Percentiles rank a stretch among this genome's conserved stretches.
These are phyloP conservation scores for Hypoxylon rubiginosum DNA, from an alignment of 2,329 filamentous ascomycete genomes.

Conservation along the genomic window DNA sequence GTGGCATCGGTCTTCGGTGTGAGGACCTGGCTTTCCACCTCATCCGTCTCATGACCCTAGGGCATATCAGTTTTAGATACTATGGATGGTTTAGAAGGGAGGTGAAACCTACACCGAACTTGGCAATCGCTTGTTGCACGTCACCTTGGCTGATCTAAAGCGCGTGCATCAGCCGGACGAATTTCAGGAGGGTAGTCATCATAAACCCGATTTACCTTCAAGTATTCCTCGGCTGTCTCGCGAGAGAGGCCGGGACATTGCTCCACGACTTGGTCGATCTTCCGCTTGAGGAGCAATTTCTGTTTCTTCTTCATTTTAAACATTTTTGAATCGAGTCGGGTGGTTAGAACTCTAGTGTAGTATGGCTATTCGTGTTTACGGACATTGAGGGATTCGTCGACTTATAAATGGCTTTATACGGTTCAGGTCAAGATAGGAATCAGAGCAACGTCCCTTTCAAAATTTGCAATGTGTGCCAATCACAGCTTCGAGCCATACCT, in stretches of 20 bases:
- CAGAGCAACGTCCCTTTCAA: not conserved
- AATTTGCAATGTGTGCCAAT: not conserved
- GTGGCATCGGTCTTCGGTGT: slow-evolving; percentile 28
- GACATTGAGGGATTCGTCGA: not conserved
- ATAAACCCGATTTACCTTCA: slow-evolving; percentile 14
- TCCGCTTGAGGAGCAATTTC: slow-evolving; percentile 5
- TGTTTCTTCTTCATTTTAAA: slow-evolving; percentile 33
- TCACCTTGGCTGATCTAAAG: slow-evolving; percentile 15
- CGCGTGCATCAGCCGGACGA: slow-evolving; percentile 7
- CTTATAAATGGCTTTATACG: not conserved
- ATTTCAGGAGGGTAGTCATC: not conserved
- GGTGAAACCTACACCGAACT: slow-evolving; percentile 23
- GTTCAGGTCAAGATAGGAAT: not conserved
- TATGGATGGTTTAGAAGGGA: not conserved
- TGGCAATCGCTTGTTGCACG: slow-evolving; percentile 12
- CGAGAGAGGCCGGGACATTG: not conserved
- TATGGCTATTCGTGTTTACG: not conserved
- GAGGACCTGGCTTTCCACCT: slow-evolving; percentile 27
- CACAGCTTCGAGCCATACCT: not conserved
- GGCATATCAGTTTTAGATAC: slow-evolving; percentile 12
- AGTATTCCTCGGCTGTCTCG: slow-evolving; percentile 18
- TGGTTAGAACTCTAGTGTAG: not conserved
- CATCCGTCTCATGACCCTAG: slow-evolving; percentile 25
- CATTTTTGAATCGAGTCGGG: slow-evolving; percentile 9
- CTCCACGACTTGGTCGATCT: slow-evolving; percentile 6